Base-by-base conservation (phyloP, 306 rosid species). In the Canavalia gladiata region DNA sequence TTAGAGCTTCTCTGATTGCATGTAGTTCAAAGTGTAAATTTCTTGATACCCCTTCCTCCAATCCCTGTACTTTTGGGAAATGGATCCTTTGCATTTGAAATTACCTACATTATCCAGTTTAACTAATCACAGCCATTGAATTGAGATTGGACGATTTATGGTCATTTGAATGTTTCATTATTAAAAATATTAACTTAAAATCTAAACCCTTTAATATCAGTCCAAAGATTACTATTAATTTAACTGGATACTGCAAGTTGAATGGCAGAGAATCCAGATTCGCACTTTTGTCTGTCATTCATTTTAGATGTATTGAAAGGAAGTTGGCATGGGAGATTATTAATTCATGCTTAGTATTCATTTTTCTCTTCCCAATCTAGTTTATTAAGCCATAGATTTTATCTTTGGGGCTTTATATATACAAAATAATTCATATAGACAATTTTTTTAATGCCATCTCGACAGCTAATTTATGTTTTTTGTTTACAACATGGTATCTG, bases 291-390 rank as follows among this genome's bases (percentile, higher is more conserved):
- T 29, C 41, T 42, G 30, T 65, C 58, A 41, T 13, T 49, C 4
- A 6, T 64, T 41, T 51, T 25, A 47, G 43, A 39, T 64, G 65
- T 66, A 39, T 43, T 54, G 45, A 47, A 69, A 57, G 50, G 33
- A 57, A 29, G 66, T 42, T 13, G 52, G 60, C 68, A 64, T 54
- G 33, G 28, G 63, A 64, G 68, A 52, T 49, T 65, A 41, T 34
- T 34, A 46, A 55, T 74, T 39, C 8, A 6, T 37, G 46, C 56
- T 68, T 43, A 46, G 39, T 56, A 29, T 65, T 77, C 74, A 49
- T 35, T 37, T 64, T 49, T 50, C n/a, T 11, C 47, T 50, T 6
- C 1, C 7, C 58, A 29, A 39, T 43, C 28, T 43, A 46, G 68
- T 66, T 51, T 49, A 64, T 18, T 7, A 59, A 75, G 4, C 70